Evolutionary conservation across 202 grass and related monocot species (phyloP).

Genomic region (Panicum virgatum): DNA sequence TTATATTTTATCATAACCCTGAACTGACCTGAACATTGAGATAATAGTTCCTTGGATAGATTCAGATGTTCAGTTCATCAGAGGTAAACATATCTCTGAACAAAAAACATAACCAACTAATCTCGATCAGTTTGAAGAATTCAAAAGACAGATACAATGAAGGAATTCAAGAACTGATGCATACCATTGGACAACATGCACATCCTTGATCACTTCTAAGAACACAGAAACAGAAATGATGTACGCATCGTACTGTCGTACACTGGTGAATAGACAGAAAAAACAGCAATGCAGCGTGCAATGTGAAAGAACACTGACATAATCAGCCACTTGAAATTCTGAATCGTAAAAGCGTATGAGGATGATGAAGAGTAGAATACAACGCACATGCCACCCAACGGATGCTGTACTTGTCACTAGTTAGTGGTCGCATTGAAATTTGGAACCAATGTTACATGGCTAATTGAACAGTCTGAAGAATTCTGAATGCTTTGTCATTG

Average conservation of each 20-base stretch:
- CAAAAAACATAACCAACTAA: neutral
- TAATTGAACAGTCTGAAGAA: too few species aligned
- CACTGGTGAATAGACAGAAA: too few species aligned
- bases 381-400: too few species aligned
- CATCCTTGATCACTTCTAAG: neutral
- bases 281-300: too few species aligned
- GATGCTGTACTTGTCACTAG: too few species aligned
- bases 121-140: neutral
- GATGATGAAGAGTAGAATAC: too few species aligned
- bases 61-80: neutral
- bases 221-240: neutral
- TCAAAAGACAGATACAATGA: neutral
- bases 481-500: too few species aligned
- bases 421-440: too few species aligned
- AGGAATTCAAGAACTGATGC: neutral
- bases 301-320: too few species aligned
- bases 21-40: neutral
- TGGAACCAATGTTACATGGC: too few species aligned
- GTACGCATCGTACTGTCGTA: neutral
- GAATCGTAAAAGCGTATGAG: too few species aligned
- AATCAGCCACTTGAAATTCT: too few species aligned
- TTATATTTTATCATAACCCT: neutral
- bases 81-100: neutral
- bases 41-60: neutral
- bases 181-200: neutral